phyloP scores from a whole-genome alignment of 2,329 filamentous ascomycete genomes.

The Cladobotryum protrusum region DNA sequence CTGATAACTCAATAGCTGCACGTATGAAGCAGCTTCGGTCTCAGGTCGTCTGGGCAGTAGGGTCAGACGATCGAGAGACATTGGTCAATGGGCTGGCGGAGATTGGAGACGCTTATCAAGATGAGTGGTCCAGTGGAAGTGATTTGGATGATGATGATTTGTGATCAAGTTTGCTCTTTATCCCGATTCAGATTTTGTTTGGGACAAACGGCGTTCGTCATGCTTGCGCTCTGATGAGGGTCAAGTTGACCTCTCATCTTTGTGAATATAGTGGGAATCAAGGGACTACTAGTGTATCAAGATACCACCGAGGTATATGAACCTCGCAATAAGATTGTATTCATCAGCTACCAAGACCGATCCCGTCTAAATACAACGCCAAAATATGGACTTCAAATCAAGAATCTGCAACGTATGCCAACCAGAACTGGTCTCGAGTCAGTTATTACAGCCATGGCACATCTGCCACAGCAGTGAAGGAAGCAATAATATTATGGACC shows the following conservation, averaged over 20 bases:
- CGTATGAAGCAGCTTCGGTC: slow-evolving; percentile 61
- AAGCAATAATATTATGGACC: background rate
- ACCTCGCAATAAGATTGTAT: slow-evolving; percentile 21
- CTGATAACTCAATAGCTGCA: slow-evolving; percentile 65
- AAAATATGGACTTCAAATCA: slow-evolving; percentile 10
- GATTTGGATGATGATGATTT: slow-evolving; percentile 61
- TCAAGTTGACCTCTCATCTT: too few species aligned
- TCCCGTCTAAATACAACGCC: slow-evolving; percentile 23
- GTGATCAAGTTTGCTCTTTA: background rate
- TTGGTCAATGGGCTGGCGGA: slow-evolving; percentile 76
- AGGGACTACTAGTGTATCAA: too few species aligned
- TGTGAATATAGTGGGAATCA: background rate
- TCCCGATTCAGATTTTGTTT: background rate
- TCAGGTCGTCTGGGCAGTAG: slow-evolving; percentile 56
- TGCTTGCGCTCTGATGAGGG: too few species aligned
- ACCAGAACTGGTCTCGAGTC: slow-evolving; percentile 6
- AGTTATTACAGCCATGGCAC: slow-evolving; percentile 7
- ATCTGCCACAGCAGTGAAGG: slow-evolving; percentile 5
- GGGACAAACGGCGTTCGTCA: background rate
- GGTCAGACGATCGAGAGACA: slow-evolving; percentile 73
- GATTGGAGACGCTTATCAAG: slow-evolving; percentile 81
- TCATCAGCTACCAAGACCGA: slow-evolving; percentile 25
- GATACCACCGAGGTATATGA: background rate
- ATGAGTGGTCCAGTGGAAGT: slow-evolving; percentile 76
- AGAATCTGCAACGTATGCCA: slow-evolving; percentile 13